phyloP scores from a whole-genome alignment of 441 rosid genomes.

The Erysimum cheiri region DNA sequence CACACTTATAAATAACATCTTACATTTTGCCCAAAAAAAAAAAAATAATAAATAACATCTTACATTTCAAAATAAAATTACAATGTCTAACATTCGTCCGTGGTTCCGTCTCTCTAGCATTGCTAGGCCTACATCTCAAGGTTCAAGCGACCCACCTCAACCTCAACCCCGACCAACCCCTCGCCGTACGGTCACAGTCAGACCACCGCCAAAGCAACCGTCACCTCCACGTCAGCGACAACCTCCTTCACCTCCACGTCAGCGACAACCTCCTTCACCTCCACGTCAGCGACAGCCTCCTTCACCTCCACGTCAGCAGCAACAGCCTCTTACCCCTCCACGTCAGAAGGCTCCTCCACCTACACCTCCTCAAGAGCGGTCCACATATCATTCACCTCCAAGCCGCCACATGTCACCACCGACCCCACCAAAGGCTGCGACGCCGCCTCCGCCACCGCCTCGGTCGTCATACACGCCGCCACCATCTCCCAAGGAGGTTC shows the following conservation, averaged over 20 bases:
- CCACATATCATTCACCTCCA: slow-evolving; percentile 35
- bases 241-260: slow-evolving; percentile 45
- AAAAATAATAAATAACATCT: slow-evolving; percentile 6
- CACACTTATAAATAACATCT: slow-evolving; percentile 17
- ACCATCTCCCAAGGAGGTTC: slow-evolving; percentile 45
- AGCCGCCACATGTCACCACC: slow-evolving; percentile 42
- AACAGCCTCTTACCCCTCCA: slow-evolving; percentile 38
- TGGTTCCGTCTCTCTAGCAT: slow-evolving; percentile 48
- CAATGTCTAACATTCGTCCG: slow-evolving; percentile 47
- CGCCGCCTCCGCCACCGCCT: slow-evolving; percentile 32
- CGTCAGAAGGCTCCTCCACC: slow-evolving; percentile 33
- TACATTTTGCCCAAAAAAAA: no score
- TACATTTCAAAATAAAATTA: neutral
- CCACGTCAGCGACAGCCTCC: slow-evolving; percentile 38
- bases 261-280: slow-evolving; percentile 33
- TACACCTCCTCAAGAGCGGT: slow-evolving; percentile 41
- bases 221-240: slow-evolving; percentile 46
- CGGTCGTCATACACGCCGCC: slow-evolving; percentile 44
- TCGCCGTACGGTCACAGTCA: slow-evolving; percentile 33
- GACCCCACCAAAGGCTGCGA: slow-evolving; percentile 41
- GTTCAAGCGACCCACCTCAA: slow-evolving; percentile 44
- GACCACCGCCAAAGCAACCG: slow-evolving; percentile 27
- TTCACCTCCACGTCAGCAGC: slow-evolving; percentile 36
- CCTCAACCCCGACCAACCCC: slow-evolving; percentile 39
- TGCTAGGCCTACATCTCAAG: slow-evolving; percentile 45